These are phyloP conservation scores for Coleophoma eucalyptorum DNA, from an alignment of 2,329 filamentous ascomycete genomes.

Conservation along the genomic window DNA sequence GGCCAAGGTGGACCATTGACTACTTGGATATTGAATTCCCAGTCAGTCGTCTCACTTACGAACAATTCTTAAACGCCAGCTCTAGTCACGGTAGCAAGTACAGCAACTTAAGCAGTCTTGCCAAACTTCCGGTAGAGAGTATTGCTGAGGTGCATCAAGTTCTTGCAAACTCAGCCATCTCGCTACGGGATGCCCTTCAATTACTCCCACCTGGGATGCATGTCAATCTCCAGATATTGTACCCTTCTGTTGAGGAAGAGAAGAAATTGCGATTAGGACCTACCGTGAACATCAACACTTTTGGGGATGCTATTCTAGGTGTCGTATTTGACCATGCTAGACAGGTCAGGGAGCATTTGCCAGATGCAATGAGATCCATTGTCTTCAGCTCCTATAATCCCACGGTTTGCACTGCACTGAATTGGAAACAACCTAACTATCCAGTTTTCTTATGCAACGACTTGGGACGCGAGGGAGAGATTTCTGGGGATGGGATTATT, in stretches of 20 bases:
- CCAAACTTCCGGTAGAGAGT: constrained; percentile 43
- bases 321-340: constrained; percentile 92
- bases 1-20: constrained; percentile 77
- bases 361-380: constrained; percentile 76
- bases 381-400: constrained; percentile 94
- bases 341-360: constrained; percentile 56
- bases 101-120: constrained; percentile 38
- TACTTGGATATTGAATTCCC: constrained; percentile 77
- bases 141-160: constrained; percentile 68
- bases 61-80: constrained; percentile 57
- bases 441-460: constrained; percentile 95
- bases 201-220: constrained; percentile 77
- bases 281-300: constrained; percentile 77
- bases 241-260: constrained; percentile 75
- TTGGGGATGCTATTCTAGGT: constrained; percentile 77
- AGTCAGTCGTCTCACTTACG: constrained; percentile 71
- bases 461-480: constrained; percentile 59
- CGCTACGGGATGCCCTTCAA: constrained; percentile 71
- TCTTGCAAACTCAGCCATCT: constrained; percentile 73
- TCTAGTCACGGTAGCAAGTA: constrained; percentile 20
- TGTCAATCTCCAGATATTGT: constrained; percentile 88
- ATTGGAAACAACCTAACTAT: constrained; percentile 99
- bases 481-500: constrained; percentile 16
- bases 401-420: constrained; percentile 86
- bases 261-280: constrained; percentile 65